Percentiles rank a stretch among this genome's conserved stretches.
Evolutionary conservation across 306 rosid genomes (phyloP).

Genomic region (Begonia peltatifolia): DNA sequence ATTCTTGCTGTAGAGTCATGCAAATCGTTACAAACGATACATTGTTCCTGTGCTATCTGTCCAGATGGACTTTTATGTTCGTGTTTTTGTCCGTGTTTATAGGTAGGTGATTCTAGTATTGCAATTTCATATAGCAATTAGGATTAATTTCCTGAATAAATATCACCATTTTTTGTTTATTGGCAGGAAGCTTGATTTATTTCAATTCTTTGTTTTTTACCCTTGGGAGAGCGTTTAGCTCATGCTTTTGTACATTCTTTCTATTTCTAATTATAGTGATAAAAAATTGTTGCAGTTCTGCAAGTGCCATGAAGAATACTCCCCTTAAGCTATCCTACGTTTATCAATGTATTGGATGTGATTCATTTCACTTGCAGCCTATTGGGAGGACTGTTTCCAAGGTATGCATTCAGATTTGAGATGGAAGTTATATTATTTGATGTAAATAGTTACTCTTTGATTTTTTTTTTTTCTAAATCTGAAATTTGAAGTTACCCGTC

Average conservation of each 20-base stretch:
- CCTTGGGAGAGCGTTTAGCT: not conserved
- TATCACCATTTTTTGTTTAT: not conserved
- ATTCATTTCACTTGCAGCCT: slow-evolving; percentile 91
- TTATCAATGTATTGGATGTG: slow-evolving; percentile 93
- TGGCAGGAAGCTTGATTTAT: not conserved
- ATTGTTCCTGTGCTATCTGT: slow-evolving; percentile 92
- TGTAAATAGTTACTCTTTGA: too few relatives aligned
- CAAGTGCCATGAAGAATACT: slow-evolving; percentile 88
- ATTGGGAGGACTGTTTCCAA: slow-evolving; percentile 73
- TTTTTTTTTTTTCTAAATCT: too few relatives aligned
- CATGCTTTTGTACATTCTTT: not conserved
- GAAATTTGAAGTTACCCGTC: too few relatives aligned
- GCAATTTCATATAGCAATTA: slow-evolving; percentile 4
- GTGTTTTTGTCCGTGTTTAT: slow-evolving; percentile 83
- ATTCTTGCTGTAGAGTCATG: slow-evolving; percentile 74
- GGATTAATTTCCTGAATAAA: not conserved
- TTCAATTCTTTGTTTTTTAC: not conserved
- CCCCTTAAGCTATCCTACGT: slow-evolving; percentile 95
- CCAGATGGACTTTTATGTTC: slow-evolving; percentile 85
- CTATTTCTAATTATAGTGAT: slow-evolving; percentile 11
- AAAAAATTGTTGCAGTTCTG: slow-evolving; percentile 63
- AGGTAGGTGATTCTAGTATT: slow-evolving; percentile 37
- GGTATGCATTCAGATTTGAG: slow-evolving; percentile 29
- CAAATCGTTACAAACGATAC: slow-evolving; percentile 93
- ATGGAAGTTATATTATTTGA: too few relatives aligned